A percentile compares a stretch with the other conserved stretches of the same genome.
phyloP scores from a whole-genome alignment of 2,329 filamentous ascomycete species.

The Trichoderma brevicompactum region DNA sequence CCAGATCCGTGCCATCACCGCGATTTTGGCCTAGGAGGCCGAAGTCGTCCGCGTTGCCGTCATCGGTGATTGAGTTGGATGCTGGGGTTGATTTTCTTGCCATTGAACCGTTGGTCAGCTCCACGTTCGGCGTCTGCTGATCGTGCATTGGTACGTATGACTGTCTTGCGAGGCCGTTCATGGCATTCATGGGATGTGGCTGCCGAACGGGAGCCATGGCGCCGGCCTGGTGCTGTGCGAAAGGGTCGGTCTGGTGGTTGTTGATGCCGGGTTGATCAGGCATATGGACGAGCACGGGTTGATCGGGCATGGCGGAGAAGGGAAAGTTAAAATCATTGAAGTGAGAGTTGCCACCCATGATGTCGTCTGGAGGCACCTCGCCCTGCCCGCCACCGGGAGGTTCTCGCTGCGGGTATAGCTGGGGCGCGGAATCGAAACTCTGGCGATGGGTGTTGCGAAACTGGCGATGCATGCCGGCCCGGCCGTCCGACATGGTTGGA shows the following conservation, averaged over 20 bases:
- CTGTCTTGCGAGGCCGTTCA: slow-evolving; percentile 33
- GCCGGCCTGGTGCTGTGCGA: slow-evolving; percentile 41
- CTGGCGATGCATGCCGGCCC: slow-evolving; percentile 38
- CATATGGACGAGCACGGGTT: slow-evolving; percentile 35
- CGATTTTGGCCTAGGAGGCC: slow-evolving; percentile 53
- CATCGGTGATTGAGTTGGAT: slow-evolving; percentile 53
- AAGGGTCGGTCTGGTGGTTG: slow-evolving; percentile 41
- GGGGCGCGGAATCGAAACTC: slow-evolving; percentile 36
- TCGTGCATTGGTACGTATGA: slow-evolving; percentile 35
- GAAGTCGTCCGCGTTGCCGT: slow-evolving; percentile 62
- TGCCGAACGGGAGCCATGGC: slow-evolving; percentile 32
- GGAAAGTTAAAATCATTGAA: slow-evolving; percentile 60
- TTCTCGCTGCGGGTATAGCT: slow-evolving; percentile 34
- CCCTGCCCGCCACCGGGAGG: slow-evolving; percentile 34
- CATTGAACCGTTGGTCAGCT: slow-evolving; percentile 52
- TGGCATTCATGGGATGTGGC: slow-evolving; percentile 32
- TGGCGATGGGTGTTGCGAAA: slow-evolving; percentile 40
- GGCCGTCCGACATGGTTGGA: slow-evolving; percentile 40
- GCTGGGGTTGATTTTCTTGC: slow-evolving; percentile 50
- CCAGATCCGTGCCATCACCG: slow-evolving; percentile 59
- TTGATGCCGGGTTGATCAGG: slow-evolving; percentile 43
- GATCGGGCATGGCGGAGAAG: slow-evolving; percentile 47
- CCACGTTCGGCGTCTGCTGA: slow-evolving; percentile 40
- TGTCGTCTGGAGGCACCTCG: slow-evolving; percentile 34
- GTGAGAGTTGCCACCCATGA: slow-evolving; percentile 51